Evolutionary conservation across 2,329 filamentous ascomycete species (phyloP), one percentile per base, ranked within the genome.

Genomic region (Coleophoma crateriformis): DNA sequence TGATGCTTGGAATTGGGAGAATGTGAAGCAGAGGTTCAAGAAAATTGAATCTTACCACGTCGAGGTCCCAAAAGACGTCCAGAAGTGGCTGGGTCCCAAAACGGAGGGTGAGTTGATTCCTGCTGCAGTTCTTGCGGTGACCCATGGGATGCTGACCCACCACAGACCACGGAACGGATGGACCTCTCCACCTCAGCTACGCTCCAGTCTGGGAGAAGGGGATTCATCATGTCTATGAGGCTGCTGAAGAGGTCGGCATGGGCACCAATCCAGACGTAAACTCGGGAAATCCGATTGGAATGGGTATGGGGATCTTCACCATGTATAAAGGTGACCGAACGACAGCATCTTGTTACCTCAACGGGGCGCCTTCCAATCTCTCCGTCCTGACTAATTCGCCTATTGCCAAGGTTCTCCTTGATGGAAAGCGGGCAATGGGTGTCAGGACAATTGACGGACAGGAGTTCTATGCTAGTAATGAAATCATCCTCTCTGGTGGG

Each of bases 211-310:
- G 71, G 68, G 77, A 82, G 59, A 65, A 63, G 17, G 75, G 78
- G 48, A 51, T 81, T 3, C 59, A 67, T 6, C 65, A 66, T 1
- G 55, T 76, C 33, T 60, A 77, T 39, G 71, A 78, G 51, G 62
- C 71, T 7, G 76, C 77, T 38, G 68, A 76, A 50, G 61, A 76
- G 35, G 68, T 70, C 20, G 78, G 78, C 0, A 67, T 74, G 34
- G 64, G 70, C 0, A 54, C 73, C 15, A 82, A 82, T 52, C 67
- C 68, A 0, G 79, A 83, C 54, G 70, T 78, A 37, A 83, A 84
- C 53, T 76, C 73, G 7, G 81, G 81, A 0, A 71, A 83, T 56
- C 78, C 77, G 0, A 67, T 82, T 32, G 81, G 81, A 3, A 72
- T 83, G 64, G 71, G 71, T 1, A 63, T 75, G 40, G 58, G 71